phyloP scores from a whole-genome alignment of 2,329 filamentous ascomycete species.

The Talaromyces rugulosus region DNA sequence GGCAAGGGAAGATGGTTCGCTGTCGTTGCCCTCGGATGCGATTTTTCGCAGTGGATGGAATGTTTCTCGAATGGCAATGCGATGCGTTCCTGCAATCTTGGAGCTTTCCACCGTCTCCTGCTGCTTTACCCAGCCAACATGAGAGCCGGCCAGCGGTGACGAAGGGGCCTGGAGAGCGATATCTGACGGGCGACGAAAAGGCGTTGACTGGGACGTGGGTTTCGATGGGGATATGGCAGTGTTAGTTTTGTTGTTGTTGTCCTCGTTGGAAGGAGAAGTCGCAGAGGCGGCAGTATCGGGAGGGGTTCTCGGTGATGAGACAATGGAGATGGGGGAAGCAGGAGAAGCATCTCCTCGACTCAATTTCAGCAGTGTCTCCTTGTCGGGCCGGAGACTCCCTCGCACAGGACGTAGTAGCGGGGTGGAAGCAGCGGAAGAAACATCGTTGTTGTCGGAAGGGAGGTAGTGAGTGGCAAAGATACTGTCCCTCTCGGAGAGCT shows the following conservation, averaged over 20 bases:
- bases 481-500: conserved; percentile 59
- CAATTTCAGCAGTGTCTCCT: conserved; percentile 17
- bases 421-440: conserved; percentile 22
- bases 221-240: conserved; percentile 18
- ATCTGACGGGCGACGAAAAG: conserved; percentile 20
- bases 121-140: conserved; percentile 20
- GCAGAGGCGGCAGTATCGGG: conserved; percentile 2
- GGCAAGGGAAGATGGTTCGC: background rate
- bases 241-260: conserved; percentile 17
- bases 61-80: conserved; percentile 15
- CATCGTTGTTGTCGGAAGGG: conserved; percentile 44
- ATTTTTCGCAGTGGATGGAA: conserved; percentile 20
- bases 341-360: conserved; percentile 27
- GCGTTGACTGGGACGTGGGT: conserved; percentile 13
- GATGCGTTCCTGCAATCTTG: conserved; percentile 13
- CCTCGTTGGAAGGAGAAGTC: conserved; percentile 15
- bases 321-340: conserved; percentile 19
- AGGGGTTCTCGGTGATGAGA: conserved; percentile 4
- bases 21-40: conserved; percentile 21
- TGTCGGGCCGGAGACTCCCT: conserved; percentile 22
- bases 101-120: conserved; percentile 19
- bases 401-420: conserved; percentile 31
- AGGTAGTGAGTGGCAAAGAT: conserved; percentile 62
- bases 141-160: conserved; percentile 24
- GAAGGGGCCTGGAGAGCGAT: conserved; percentile 21